Percentiles rank a stretch among this genome's conserved stretches.
Evolutionary conservation across 345 rosid species (phyloP).

Genomic region (Salix brachista): DNA sequence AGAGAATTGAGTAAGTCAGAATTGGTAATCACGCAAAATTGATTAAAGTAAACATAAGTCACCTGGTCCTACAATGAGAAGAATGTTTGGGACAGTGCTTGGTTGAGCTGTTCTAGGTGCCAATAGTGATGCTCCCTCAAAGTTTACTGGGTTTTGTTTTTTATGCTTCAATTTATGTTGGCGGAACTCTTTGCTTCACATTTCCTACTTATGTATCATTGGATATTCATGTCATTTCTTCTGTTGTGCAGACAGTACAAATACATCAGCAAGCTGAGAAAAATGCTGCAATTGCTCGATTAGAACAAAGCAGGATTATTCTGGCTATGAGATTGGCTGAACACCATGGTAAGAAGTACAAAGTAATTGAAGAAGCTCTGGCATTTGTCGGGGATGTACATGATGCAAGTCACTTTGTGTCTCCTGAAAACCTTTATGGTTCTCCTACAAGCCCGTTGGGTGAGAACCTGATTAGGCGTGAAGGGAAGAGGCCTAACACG

Average conservation of each 20-base stretch:
- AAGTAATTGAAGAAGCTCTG: slow-evolving; percentile 84
- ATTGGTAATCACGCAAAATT: not conserved
- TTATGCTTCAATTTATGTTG: not conserved
- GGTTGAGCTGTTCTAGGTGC: not conserved
- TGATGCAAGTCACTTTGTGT: slow-evolving; percentile 40
- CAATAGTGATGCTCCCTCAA: not conserved
- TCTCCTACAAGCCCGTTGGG: slow-evolving; percentile 37
- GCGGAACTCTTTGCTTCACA: not conserved
- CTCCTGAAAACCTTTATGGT: slow-evolving; percentile 53
- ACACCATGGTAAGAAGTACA: slow-evolving; percentile 75
- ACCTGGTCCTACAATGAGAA: not conserved
- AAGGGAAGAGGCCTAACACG: slow-evolving; percentile 32
- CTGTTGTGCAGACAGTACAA: slow-evolving; percentile 59
- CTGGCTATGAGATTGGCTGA: slow-evolving; percentile 81
- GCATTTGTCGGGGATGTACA: slow-evolving; percentile 75
- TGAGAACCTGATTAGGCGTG: slow-evolving; percentile 22
- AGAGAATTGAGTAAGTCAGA: not conserved
- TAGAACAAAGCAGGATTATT: slow-evolving; percentile 88
- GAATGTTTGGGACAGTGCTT: not conserved
- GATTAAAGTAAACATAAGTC: not conserved
- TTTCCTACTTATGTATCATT: not conserved
- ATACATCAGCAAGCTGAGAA: slow-evolving; percentile 80
- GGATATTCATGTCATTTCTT: not conserved
- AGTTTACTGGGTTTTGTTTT: not conserved
- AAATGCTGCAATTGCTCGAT: slow-evolving; percentile 78